Conservation (phyloP, 345 rosid species). For the Syzygium aromaticum region DNA sequence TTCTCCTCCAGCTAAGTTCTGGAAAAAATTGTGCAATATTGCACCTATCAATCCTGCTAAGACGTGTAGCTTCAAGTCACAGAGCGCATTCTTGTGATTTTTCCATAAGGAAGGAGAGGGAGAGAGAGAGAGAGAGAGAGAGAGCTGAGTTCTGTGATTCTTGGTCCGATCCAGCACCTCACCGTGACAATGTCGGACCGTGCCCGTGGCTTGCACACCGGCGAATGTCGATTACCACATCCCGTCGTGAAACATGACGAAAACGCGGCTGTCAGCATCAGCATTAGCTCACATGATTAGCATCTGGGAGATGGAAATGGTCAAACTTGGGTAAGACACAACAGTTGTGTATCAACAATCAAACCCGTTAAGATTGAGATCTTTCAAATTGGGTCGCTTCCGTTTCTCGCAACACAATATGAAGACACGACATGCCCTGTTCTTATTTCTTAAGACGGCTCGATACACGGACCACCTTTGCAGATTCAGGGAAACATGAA, state of each 20-base stretch:
- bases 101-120: too few species aligned
- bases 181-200: too few species aligned
- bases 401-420: background rate
- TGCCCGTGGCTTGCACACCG: too few species aligned
- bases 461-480: background rate
- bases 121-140: too few species aligned
- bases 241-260: too few species aligned
- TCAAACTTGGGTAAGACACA: background rate
- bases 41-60: background rate
- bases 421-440: background rate
- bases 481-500: background rate
- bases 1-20: background rate
- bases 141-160: too few species aligned
- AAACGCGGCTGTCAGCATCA: background rate
- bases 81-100: background rate
- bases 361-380: background rate
- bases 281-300: too few species aligned
- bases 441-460: background rate
- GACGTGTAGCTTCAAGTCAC: background rate
- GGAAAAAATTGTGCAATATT: too few species aligned
- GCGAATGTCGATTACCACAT: too few species aligned
- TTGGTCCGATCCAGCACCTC: too few species aligned
- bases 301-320: background rate
- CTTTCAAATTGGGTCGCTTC: background rate
- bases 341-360: background rate